Percentiles rank a stretch among this genome's conserved stretches.
Evolutionary conservation across 2,329 filamentous ascomycete genomes (phyloP).

Genomic region (Xylariaceae sp.): DNA sequence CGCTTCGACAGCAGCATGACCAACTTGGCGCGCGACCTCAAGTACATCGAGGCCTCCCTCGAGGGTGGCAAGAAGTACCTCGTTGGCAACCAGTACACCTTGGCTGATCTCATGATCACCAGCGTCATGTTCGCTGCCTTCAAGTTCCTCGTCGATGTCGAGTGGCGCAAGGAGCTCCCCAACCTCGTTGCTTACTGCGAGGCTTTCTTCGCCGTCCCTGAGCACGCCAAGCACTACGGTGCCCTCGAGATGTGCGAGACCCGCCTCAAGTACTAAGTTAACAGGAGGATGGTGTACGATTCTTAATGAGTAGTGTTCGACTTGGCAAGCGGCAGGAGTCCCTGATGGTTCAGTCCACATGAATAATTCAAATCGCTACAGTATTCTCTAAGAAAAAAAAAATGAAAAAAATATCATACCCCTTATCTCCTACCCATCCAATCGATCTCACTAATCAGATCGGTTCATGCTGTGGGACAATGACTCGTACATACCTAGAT

Average conservation of each 20-base stretch:
- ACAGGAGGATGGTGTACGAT: background rate
- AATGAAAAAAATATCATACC: too few species aligned
- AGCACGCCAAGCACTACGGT: conserved; percentile 33
- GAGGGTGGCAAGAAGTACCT: conserved; percentile 35
- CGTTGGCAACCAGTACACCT: conserved; percentile 35
- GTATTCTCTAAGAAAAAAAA: too few species aligned
- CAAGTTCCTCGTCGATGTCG: conserved; percentile 32
- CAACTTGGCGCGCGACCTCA: conserved; percentile 29
- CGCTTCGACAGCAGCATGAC: conserved; percentile 20
- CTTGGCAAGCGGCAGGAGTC: background rate
- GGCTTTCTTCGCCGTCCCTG: conserved; percentile 28
- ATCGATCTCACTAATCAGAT: too few species aligned
- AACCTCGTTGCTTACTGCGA: conserved; percentile 32
- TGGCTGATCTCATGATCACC: conserved; percentile 36
- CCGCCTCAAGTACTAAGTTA: background rate
- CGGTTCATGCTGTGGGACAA: too few species aligned
- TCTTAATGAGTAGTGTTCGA: background rate
- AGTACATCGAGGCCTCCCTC: conserved; percentile 30
- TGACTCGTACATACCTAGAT: too few species aligned
- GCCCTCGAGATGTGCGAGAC: conserved; percentile 32
- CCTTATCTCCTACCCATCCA: too few species aligned
- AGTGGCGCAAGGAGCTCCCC: conserved; percentile 34
- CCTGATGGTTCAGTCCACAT: background rate
- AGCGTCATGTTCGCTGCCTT: conserved; percentile 24
- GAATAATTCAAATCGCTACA: background rate